Evolutionary conservation across 2,329 filamentous ascomycete genomes (phyloP).

Genomic region (Chalara sp.): DNA sequence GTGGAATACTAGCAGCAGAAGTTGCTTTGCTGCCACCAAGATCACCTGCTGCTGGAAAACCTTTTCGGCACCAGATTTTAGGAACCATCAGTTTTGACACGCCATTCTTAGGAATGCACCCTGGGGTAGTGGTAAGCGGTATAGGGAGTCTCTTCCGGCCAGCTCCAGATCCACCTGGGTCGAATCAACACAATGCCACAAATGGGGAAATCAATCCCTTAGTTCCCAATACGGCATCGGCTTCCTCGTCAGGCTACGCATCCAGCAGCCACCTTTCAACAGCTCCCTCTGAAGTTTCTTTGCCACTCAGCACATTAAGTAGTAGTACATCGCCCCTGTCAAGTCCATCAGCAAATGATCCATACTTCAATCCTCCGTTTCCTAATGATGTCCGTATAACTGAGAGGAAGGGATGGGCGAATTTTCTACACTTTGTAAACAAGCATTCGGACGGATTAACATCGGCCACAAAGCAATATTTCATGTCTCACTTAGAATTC

Average conservation of each 20-base stretch:
- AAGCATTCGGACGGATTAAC: slow-evolving; percentile 69
- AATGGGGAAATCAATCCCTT: slow-evolving; percentile 8
- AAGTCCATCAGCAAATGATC: slow-evolving; percentile 34
- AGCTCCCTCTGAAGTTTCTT: slow-evolving; percentile 13
- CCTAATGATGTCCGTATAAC: slow-evolving; percentile 65
- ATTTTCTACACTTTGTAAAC: slow-evolving; percentile 67
- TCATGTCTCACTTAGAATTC: slow-evolving; percentile 78
- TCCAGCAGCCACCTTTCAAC: slow-evolving; percentile 7
- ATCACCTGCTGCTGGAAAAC: slow-evolving; percentile 18
- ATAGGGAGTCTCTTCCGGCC: slow-evolving; percentile 68
- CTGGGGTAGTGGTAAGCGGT: slow-evolving; percentile 76
- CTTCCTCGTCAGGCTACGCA: slow-evolving; percentile 14
- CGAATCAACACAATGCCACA: not conserved
- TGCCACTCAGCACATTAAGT: slow-evolving; percentile 16
- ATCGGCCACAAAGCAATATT: slow-evolving; percentile 63
- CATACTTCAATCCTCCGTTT: slow-evolving; percentile 71
- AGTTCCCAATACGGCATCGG: slow-evolving; percentile 11
- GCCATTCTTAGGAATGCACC: slow-evolving; percentile 83
- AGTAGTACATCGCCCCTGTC: slow-evolving; percentile 19
- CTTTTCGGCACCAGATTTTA: slow-evolving; percentile 67
- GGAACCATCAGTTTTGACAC: slow-evolving; percentile 80
- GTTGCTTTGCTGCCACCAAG: slow-evolving; percentile 52
- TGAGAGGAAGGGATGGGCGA: slow-evolving; percentile 62
- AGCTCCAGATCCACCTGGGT: slow-evolving; percentile 29
- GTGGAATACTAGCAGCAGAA: slow-evolving; percentile 76